Base-by-base conservation (phyloP, 2,329 filamentous ascomycete genomes). In the Xylaria sp. region DNA sequence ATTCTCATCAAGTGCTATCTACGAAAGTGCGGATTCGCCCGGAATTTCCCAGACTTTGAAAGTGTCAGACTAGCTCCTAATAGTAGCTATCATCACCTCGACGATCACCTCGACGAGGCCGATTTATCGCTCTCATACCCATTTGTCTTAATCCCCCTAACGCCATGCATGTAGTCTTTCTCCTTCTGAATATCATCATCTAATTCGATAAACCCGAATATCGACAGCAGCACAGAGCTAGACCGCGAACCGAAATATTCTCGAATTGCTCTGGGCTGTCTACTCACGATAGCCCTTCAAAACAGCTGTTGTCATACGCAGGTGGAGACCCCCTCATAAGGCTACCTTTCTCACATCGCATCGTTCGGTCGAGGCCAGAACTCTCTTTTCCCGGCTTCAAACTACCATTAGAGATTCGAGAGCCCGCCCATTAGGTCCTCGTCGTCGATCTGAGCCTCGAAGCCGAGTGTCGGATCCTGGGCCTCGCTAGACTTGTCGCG, bases 381-480 rank as follows among this genome's bases (percentile, higher is more conserved):
- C 23, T 13, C 5, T 44, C 41, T 15, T 5, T 44, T 41, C 39
- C 8, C 41, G 13, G 41, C 15, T 15, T 18, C 15, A 44, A 37
- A 37, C 6, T 46, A 7, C 7, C 39, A 1, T 54, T 69, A 70
- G 31, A 37, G 73, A 5, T 71, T 59, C 31, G 77, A 57, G 2
- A 81, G 64, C 18, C 83, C 87, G 13, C 83, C 84, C 88, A 90
- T 90, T 28, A 90, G 76, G 71, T 90, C 88, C 76, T 90, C 88
- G n/a, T 90, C 87, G 64, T 89, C 87, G 46, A 88, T 80, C 59
- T 84, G 80, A 13, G 80, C 77, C 31, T 86, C 83, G 67, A 87
- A 87, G 50, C 79, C 81, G 31, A 81, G 66, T 2, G 74, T 72
- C n/a, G 74, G 69, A 52, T 78, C 76, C 2, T 76, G 76, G 0